Evolutionary conservation across 2,329 filamentous ascomycete genomes (phyloP), one percentile per base, ranked within the genome.

Genomic region (Apiospora sp.): DNA sequence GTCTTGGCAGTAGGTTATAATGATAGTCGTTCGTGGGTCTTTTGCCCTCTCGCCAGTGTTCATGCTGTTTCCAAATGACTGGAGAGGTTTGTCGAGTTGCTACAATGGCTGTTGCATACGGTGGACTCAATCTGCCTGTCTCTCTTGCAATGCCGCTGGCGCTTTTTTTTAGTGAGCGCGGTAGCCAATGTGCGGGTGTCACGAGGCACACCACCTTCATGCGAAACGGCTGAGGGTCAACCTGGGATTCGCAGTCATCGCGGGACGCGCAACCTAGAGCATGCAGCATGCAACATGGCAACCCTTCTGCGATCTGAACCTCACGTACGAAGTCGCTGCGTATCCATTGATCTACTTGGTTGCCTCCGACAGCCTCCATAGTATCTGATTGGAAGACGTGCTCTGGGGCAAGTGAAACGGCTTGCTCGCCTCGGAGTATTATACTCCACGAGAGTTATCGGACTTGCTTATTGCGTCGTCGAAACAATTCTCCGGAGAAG

Each of bases 241-340:
- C 30, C 37, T 61, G 30, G 54, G 54, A 61, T 61, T 61, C 54
- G 54, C 54, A 34, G 54, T 37, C 58, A 41, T 64, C 58, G 22
- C 14, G 34, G 34, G 34, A 41, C 30, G 58, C 30, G 54, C 54
- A 61, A 22, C 54, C 27, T 34, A 3, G 30, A 12, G 54, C 16
- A 61, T 61, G 58, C 58, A 4, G 54, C 27, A 61, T 61, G 58
- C 58, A 64, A 41, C 34, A 64, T 41, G 58, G 58, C 58, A 64
- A 64, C 58, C 58, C 19, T 61, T 22, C 19, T 3, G 51, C 8
- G 5, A 34, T 30, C 51, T 34, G 27, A 34, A 2, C 51, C 27
- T 37, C 30, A 37, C 54, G 54, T 34, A 34, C 27, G 14, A 34
- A 61, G 54, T 22, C 37, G 54, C 10, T 61, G 16, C 22, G 54